Percentiles rank a stretch among this genome's conserved stretches.
Conservation (phyloP, 129 eudicot species). For the Apium graveolens region DNA sequence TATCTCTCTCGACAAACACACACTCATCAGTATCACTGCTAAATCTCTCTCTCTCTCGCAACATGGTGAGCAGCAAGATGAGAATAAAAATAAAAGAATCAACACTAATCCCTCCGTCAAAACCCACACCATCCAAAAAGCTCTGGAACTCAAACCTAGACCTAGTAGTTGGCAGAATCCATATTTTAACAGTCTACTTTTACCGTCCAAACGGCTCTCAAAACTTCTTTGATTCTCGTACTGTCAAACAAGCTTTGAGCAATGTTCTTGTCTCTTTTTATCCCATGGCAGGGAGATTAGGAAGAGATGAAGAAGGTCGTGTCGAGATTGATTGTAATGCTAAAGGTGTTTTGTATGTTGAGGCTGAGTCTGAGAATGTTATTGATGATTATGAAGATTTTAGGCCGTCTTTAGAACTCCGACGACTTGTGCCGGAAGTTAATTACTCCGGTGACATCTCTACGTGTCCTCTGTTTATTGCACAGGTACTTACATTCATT, state of each 20-base stretch:
- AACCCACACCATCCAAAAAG: constrained; percentile 16
- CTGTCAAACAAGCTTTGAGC: constrained; percentile 53
- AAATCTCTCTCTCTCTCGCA: not conserved
- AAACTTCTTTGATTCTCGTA: constrained; percentile 51
- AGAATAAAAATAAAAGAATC: constrained; percentile 31
- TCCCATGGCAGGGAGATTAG: constrained; percentile 84
- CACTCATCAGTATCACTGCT: too few species aligned
- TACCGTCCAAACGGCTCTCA: constrained; percentile 34
- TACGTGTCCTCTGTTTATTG: constrained; percentile 30
- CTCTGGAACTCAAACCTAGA: constrained; percentile 58
- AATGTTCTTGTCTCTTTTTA: constrained; percentile 61
- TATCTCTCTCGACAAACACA: not conserved
- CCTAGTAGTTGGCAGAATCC: constrained; percentile 37
- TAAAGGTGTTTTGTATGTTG: constrained; percentile 49
- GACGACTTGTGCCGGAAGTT: constrained; percentile 62
- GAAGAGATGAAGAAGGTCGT: constrained; percentile 68
- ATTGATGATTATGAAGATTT: constrained; percentile 77
- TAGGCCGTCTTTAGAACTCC: constrained; percentile 65
- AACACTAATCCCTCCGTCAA: constrained; percentile 28
- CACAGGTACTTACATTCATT: too few species aligned
- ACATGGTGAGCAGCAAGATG: constrained; percentile 33
- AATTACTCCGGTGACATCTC: constrained; percentile 45
- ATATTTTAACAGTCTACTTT: constrained; percentile 41
- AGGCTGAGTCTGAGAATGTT: constrained; percentile 40
- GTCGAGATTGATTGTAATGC: constrained; percentile 65